Base-by-base conservation (phyloP, 371 early-diverging fungal species). In the Mucor racemosus region DNA sequence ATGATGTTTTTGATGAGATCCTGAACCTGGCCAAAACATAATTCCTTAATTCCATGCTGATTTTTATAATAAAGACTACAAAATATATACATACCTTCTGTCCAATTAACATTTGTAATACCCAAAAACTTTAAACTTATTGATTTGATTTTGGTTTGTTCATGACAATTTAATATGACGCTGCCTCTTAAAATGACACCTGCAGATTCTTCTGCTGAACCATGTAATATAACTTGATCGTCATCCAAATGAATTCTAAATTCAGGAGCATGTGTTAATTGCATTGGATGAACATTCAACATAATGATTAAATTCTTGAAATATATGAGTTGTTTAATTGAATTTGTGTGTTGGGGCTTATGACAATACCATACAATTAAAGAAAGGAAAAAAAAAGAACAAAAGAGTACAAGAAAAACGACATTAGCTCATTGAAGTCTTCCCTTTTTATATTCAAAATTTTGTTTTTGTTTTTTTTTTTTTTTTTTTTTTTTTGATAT, bases 221-320 rank as follows among this genome's bases (percentile, higher is more conserved):
- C 74, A 60, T 72, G 74, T 21, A 74, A 21, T 26, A 70, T 72
- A 44, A 77, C 46, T 26, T 76, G 67, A 56, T 69, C 62, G 34
- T 71, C 64, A 34, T 80, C 75, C 31, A 73, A 53, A 9, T 69
- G 58, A 54, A 78, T 78, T 60, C 63, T 64, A 55, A 78, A 71
- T 14, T 73, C 74, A 10, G 73, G 42, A 3, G 56, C 39, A 50
- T 63, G 41, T 21, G 53, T 48, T 3, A 64, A 19, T 11, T 58
- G 64, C 26, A 42, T 42, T 39, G 70, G 70, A 42, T 69, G 53
- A 35, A 69, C 64, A 38, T 59, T 65, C 21, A 69, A 50, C 50
- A 65, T 69, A 0, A n/a, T 64, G 35, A n/a, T n/a, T n/a, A n/a
- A n/a, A n/a, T n/a, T n/a, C n/a, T n/a, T n/a, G n/a, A n/a, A n/a